These are phyloP conservation scores for Pinus albicaulis DNA, from an alignment of 75 land plant genomes.

Conservation along the genomic window DNA sequence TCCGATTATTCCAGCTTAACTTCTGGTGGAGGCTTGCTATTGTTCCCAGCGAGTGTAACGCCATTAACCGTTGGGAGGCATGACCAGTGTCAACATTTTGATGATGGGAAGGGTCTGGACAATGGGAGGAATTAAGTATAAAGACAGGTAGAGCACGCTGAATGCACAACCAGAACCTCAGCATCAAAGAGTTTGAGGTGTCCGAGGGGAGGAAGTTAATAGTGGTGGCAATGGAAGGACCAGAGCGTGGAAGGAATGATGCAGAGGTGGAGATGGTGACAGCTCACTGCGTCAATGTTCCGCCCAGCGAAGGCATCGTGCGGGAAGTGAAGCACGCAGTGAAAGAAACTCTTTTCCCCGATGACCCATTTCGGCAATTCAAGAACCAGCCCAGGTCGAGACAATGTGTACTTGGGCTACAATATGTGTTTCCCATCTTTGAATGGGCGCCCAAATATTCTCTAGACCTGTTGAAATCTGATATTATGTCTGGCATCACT, in stretches of 20 bases:
- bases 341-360: slow-evolving; percentile 32
- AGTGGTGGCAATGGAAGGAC: background rate
- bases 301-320: background rate
- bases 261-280: slow-evolving; percentile 1
- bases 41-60: no score
- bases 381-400: slow-evolving; percentile 14
- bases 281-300: slow-evolving; percentile 1
- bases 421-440: slow-evolving; percentile 60
- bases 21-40: no score
- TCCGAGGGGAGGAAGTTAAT: no score
- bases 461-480: slow-evolving; percentile 29
- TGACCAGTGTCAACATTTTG: no score
- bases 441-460: slow-evolving; percentile 50
- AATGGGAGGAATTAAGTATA: no score
- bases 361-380: slow-evolving; percentile 27
- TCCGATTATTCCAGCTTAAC: no score
- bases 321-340: slow-evolving; percentile 7
- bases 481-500: slow-evolving; percentile 58
- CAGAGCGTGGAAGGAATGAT: background rate
- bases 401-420: slow-evolving; percentile 25
- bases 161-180: no score
- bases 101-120: no score
- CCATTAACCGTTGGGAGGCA: no score
- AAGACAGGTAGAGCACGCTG: no score
- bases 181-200: no score